phyloP scores from a whole-genome alignment of 495 filamentous ascomycete genomes.

The Barbatosphaeria neglecta region DNA sequence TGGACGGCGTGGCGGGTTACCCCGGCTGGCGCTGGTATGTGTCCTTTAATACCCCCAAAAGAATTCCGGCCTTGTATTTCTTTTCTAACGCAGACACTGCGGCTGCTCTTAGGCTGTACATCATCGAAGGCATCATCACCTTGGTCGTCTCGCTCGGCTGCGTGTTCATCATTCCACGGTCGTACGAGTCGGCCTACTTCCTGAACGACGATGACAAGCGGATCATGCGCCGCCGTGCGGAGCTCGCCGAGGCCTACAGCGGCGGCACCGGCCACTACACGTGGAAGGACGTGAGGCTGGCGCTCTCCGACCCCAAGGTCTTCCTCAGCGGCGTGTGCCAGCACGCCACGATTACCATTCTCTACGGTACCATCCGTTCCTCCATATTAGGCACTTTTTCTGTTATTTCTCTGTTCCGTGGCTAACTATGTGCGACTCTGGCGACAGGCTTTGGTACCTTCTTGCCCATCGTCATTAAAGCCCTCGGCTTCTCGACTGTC shows the following conservation, averaged over 20 bases:
- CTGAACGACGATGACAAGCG: conserved; percentile 43
- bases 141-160: conserved; percentile 15
- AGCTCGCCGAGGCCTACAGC: conserved; percentile 44
- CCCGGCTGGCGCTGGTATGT: conserved; percentile 29
- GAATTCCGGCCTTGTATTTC: too few relatives aligned
- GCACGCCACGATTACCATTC: conserved; percentile 56
- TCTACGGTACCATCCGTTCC: conserved; percentile 41
- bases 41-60: too few relatives aligned
- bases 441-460: conserved; percentile 47
- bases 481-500: conserved; percentile 50
- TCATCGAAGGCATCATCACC: conserved; percentile 27
- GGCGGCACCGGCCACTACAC: conserved; percentile 46
- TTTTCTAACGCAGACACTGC: neutral
- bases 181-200: conserved; percentile 34
- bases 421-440: neutral
- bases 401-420: too few relatives aligned
- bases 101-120: conserved; percentile 17
- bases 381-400: too few relatives aligned
- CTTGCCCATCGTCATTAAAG: conserved; percentile 62
- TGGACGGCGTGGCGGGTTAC: conserved; percentile 20
- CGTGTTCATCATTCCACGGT: conserved; percentile 21
- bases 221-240: conserved; percentile 31
- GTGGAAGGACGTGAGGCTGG: conserved; percentile 28
- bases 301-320: conserved; percentile 43
- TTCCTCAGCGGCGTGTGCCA: conserved; percentile 50